Conservation (phyloP, 2,329 filamentous ascomycete genomes). For the Furcasterigmium furcatum region DNA sequence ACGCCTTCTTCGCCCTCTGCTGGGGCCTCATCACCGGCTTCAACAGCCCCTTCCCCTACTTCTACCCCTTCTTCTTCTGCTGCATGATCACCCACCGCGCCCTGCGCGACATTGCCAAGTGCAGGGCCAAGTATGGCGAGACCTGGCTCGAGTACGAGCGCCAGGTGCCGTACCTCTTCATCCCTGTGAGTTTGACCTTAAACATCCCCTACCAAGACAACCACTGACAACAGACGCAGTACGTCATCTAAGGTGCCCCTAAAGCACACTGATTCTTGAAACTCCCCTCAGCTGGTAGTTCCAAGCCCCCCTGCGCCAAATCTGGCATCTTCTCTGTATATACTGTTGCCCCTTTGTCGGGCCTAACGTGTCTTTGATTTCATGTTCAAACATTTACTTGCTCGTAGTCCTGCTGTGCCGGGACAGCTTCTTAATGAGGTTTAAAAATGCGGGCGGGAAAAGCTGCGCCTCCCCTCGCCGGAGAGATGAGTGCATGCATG, state of each 20-base stretch:
- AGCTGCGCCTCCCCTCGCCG: too few relatives aligned
- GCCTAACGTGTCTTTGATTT: too few relatives aligned
- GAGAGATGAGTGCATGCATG: too few relatives aligned
- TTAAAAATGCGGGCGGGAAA: too few relatives aligned
- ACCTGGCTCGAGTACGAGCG: constrained; percentile 79
- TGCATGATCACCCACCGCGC: constrained; percentile 80
- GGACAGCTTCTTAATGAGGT: too few relatives aligned
- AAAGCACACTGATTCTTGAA: too few relatives aligned
- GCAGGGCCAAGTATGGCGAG: constrained; percentile 75
- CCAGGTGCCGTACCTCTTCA: constrained; percentile 78
- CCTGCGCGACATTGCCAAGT: constrained; percentile 70
- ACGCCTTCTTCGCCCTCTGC: constrained; percentile 71
- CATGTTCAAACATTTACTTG: too few relatives aligned
- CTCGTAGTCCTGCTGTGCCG: too few relatives aligned
- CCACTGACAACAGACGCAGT: constrained; percentile 19
- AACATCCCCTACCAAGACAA: not conserved
- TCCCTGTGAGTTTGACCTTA: constrained; percentile 33
- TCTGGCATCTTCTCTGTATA: constrained; percentile 1
- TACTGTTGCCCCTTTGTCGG: not conserved
- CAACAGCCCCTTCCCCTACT: constrained; percentile 81
- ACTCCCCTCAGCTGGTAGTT: too few relatives aligned
- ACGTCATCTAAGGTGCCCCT: constrained; percentile 34
- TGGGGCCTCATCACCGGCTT: constrained; percentile 85
- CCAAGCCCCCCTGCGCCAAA: too few relatives aligned
- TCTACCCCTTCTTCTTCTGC: constrained; percentile 80